Evolutionary conservation across 352 stramenopile species (phyloP).

Genomic region (Phytophthora sansomeana): DNA sequence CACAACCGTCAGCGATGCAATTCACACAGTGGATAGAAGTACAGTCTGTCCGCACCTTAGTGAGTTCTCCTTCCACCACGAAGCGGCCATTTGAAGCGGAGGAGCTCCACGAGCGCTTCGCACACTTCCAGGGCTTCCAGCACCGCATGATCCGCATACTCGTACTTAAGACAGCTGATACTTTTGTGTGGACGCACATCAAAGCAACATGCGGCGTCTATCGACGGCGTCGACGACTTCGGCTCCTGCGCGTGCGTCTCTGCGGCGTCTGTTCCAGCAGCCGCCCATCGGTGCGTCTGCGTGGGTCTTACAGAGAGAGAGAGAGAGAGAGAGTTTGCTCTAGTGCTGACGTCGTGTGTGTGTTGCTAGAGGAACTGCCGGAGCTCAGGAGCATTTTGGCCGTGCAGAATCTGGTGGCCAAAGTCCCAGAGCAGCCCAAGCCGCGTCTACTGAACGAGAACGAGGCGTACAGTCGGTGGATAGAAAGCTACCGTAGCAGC

Average conservation of each 20-base stretch:
- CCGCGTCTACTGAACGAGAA: conserved; percentile 30
- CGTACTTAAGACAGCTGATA: conserved; percentile 28
- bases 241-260: conserved; percentile 26
- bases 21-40: background rate
- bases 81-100: conserved; percentile 21
- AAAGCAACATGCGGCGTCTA: conserved; percentile 40
- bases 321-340: background rate
- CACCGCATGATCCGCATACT: background rate
- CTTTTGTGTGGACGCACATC: conserved; percentile 26
- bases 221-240: conserved; percentile 25
- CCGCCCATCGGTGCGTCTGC: conserved; percentile 42
- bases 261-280: conserved; percentile 45
- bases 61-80: conserved; percentile 45
- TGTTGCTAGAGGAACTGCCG: conserved; percentile 45
- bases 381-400: conserved; percentile 67
- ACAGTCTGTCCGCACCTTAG: conserved; percentile 26
- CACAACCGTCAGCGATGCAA: background rate
- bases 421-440: conserved; percentile 37
- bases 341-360: conserved; percentile 8
- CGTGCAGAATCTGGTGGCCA: conserved; percentile 61
- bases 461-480: conserved; percentile 35
- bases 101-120: conserved; percentile 18
- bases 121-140: background rate
- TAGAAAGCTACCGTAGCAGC: conserved; percentile 32
- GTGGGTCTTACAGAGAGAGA: background rate